phyloP scores from a whole-genome alignment of 495 filamentous ascomycete species.

The Evernia prunastri region DNA sequence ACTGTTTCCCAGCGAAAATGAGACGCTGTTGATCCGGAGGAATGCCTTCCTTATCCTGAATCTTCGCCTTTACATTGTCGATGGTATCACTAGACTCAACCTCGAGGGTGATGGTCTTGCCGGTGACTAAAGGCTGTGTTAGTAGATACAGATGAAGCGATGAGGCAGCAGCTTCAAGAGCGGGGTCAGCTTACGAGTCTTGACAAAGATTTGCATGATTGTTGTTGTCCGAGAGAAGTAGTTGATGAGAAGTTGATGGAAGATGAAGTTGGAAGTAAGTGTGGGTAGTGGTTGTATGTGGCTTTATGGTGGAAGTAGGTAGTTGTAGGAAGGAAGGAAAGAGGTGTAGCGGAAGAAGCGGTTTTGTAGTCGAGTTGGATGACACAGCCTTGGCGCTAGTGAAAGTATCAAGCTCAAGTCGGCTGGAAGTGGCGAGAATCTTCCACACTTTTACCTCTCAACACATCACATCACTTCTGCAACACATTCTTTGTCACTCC shows the following conservation, averaged over 20 bases:
- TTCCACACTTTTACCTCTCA: background rate
- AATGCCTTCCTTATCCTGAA: conserved; percentile 99
- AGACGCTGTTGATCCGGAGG: conserved; percentile 96
- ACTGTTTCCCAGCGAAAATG: conserved; percentile 98
- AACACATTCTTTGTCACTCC: too few species aligned
- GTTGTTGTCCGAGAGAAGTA: conserved; percentile 13
- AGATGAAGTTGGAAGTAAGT: conserved; percentile 20
- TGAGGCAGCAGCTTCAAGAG: conserved; percentile 17
- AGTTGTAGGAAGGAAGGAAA: conserved; percentile 20
- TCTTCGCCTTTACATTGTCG: conserved; percentile 98
- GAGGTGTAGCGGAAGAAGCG: conserved; percentile 22
- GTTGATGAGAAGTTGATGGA: conserved; percentile 1
- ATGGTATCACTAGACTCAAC: conserved; percentile 97
- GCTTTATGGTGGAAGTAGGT: conserved; percentile 16
- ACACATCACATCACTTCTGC: background rate
- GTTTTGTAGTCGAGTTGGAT: conserved; percentile 20
- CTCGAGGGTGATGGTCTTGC: conserved; percentile 99
- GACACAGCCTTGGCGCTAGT: conserved; percentile 19
- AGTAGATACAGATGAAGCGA: conserved; percentile 20
- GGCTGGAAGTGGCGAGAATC: conserved; percentile 7
- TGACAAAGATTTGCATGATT: conserved; percentile 94
- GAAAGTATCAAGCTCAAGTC: conserved; percentile 3
- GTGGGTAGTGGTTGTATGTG: conserved; percentile 11
- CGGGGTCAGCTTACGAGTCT: conserved; percentile 68
- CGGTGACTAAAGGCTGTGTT: conserved; percentile 56